phyloP scores from a whole-genome alignment of 2,329 filamentous ascomycete genomes.

The Podosphaera leucotricha region DNA sequence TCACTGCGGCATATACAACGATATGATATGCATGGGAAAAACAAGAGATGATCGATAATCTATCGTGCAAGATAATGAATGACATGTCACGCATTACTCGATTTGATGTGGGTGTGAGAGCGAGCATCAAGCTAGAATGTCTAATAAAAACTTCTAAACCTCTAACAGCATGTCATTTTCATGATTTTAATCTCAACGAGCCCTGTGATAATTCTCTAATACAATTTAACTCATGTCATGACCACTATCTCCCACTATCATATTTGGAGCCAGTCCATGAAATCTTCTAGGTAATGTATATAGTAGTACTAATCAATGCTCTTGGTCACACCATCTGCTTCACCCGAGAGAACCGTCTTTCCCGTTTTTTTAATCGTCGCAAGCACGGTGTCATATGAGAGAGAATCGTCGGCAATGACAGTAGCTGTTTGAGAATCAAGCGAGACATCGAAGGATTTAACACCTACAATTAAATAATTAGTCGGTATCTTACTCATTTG shows the following conservation, averaged over 20 bases:
- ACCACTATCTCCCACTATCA: neutral
- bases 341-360: slow-evolving; percentile 64
- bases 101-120: no score
- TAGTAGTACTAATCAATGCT: slow-evolving; percentile 20
- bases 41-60: no score
- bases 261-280: neutral
- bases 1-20: no score
- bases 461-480: slow-evolving; percentile 27
- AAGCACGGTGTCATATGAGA: slow-evolving; percentile 58
- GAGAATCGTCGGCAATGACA: slow-evolving; percentile 46
- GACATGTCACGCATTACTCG: no score
- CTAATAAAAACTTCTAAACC: no score
- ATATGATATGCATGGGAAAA: no score
- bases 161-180: no score
- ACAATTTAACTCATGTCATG: no score
- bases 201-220: no score
- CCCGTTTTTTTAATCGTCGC: slow-evolving; percentile 85
- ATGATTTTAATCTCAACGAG: no score
- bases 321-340: slow-evolving; percentile 39
- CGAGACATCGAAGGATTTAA: slow-evolving; percentile 68
- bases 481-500: neutral
- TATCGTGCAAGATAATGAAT: no score
- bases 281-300: neutral
- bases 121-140: no score
- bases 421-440: slow-evolving; percentile 69